Evolutionary conservation across 768 basidiomycete species (phyloP).

Genomic region (Gymnopilus junonius): DNA sequence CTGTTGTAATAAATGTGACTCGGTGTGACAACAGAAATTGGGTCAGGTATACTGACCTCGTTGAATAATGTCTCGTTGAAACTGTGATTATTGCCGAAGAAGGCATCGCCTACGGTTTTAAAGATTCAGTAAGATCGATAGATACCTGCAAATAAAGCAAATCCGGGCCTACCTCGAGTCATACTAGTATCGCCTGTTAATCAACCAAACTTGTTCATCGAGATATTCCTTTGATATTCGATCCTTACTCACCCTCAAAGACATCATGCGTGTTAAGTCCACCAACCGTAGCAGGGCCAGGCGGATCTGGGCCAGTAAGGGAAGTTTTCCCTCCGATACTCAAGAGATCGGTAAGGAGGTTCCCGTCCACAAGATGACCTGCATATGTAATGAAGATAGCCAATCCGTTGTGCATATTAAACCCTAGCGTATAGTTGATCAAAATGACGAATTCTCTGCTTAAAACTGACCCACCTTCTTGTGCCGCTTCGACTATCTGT

Average conservation of each 20-base stretch:
- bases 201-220: not conserved
- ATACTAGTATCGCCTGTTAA: slow-evolving; percentile 23
- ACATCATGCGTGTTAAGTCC: slow-evolving; percentile 28
- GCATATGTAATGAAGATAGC: slow-evolving; percentile 28
- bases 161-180: slow-evolving; percentile 19
- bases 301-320: slow-evolving; percentile 27
- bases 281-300: slow-evolving; percentile 25
- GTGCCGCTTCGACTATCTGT: slow-evolving; percentile 19
- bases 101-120: slow-evolving; percentile 23
- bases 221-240: not conserved
- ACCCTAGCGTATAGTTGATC: slow-evolving; percentile 5
- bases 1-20: slow-evolving; percentile 13
- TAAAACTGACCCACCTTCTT: slow-evolving; percentile 13
- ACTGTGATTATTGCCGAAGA: slow-evolving; percentile 28
- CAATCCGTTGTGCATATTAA: slow-evolving; percentile 25
- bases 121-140: not conserved
- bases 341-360: slow-evolving; percentile 23
- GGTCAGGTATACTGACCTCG: not conserved
- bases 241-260: slow-evolving; percentile 19
- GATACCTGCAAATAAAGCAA: not conserved
- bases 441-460: not conserved
- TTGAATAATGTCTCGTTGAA: slow-evolving; percentile 30
- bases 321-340: slow-evolving; percentile 27
- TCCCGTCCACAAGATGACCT: slow-evolving; percentile 26
- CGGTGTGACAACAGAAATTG: not conserved